These are phyloP conservation scores for Carex arenaria DNA, from an alignment of 202 grass and related monocot genomes.

Conservation along the genomic window DNA sequence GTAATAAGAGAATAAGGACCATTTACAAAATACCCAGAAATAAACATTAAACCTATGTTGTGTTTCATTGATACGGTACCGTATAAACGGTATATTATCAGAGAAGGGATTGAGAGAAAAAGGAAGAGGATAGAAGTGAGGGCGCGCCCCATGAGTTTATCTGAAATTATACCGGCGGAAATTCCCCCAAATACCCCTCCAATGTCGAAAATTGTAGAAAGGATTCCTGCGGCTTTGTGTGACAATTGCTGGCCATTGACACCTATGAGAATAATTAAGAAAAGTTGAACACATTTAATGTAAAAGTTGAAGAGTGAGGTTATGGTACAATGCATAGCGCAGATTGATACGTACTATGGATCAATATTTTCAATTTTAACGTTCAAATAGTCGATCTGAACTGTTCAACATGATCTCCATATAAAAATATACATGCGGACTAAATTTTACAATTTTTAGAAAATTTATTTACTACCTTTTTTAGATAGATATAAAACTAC, in stretches of 20 bases:
- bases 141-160: slow-evolving; percentile 54
- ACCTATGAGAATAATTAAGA: slow-evolving; percentile 33
- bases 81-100: slow-evolving; percentile 68
- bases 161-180: slow-evolving; percentile 70
- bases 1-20: slow-evolving; percentile 96
- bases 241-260: slow-evolving; percentile 77
- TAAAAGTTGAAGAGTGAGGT: background rate
- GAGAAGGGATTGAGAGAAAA: slow-evolving; percentile 65
- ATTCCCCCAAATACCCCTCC: slow-evolving; percentile 88
- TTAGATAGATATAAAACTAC: too few species aligned
- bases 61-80: slow-evolving; percentile 72
- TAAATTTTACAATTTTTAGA: too few species aligned
- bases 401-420: too few species aligned
- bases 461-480: too few species aligned
- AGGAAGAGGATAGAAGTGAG: slow-evolving; percentile 70
- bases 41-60: slow-evolving; percentile 82
- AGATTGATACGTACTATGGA: too few species aligned
- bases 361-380: too few species aligned
- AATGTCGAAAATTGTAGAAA: slow-evolving; percentile 79
- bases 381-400: too few species aligned
- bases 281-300: background rate
- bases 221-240: slow-evolving; percentile 77
- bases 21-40: slow-evolving; percentile 90
- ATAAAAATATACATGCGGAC: too few species aligned
- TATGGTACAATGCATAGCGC: too few species aligned